Percentiles rank a stretch among this genome's conserved stretches.
phyloP scores from a whole-genome alignment of 306 rosid genomes.

The Spatholobus suberectus region DNA sequence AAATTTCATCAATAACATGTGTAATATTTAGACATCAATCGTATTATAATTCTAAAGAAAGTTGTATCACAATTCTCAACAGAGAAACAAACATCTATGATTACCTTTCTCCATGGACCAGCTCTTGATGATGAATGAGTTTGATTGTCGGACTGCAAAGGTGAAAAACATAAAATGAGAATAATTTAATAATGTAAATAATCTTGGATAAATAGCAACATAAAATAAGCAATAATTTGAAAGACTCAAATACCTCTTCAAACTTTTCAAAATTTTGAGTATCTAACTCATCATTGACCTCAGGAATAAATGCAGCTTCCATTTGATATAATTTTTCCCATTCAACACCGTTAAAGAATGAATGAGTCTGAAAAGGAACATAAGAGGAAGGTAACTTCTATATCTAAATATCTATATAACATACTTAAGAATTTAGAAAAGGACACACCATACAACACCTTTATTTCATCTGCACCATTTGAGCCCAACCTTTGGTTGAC shows the following conservation, averaged over 20 bases:
- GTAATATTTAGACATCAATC: not conserved
- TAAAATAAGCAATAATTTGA: conserved; percentile 36
- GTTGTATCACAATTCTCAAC: not conserved
- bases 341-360: conserved; percentile 69
- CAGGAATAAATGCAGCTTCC: conserved; percentile 97
- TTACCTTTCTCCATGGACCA: conserved; percentile 99
- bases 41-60: not conserved
- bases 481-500: conserved; percentile 84
- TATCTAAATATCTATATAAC: conserved; percentile 31
- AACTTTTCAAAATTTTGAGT: conserved; percentile 98
- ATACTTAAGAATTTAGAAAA: conserved; percentile 58
- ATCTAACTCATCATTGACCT: conserved; percentile 94
- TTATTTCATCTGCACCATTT: conserved; percentile 85
- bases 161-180: not conserved
- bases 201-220: conserved; percentile 9
- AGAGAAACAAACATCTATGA: conserved; percentile 6
- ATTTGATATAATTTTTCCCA: conserved; percentile 89
- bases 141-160: conserved; percentile 65
- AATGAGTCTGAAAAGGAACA: conserved; percentile 66
- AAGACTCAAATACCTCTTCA: conserved; percentile 75
- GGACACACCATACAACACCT: conserved; percentile 92
- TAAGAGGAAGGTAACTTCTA: conserved; percentile 48
- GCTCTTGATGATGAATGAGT: conserved; percentile 66
- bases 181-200: conserved; percentile 24
- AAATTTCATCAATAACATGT: not conserved